phyloP scores from a whole-genome alignment of 202 grass and related monocot species.

The Panicum hallii region DNA sequence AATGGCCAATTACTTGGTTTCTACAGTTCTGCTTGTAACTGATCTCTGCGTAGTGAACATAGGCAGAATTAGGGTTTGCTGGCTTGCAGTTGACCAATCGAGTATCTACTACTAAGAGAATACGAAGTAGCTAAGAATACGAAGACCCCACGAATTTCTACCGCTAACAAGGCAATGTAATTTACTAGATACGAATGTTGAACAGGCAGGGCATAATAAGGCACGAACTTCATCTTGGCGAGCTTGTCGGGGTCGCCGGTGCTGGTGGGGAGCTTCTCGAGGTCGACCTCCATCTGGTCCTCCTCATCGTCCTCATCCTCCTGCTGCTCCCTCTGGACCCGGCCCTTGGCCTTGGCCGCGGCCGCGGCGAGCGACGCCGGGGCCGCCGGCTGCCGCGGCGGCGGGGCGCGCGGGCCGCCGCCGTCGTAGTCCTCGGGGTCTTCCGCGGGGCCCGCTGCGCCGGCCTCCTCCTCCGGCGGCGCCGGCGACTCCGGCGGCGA shows the following conservation, averaged over 20 bases:
- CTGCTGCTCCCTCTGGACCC: conserved; percentile 65
- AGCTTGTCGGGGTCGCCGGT: conserved; percentile 65
- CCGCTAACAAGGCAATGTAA: background rate
- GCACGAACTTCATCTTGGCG: conserved; percentile 73
- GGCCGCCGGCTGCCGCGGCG: conserved; percentile 32
- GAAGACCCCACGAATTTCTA: background rate
- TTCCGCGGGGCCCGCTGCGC: background rate
- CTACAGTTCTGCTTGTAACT: background rate
- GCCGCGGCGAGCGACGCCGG: conserved; percentile 33
- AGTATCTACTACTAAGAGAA: background rate
- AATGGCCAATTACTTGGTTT: background rate
- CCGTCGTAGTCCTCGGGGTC: conserved; percentile 48
- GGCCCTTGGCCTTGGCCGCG: conserved; percentile 38
- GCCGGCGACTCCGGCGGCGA: conserved; percentile 70
- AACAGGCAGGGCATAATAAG: background rate
- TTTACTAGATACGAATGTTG: background rate
- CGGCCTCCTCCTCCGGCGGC: conserved; percentile 50
- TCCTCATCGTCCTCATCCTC: conserved; percentile 93
- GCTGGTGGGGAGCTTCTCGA: conserved; percentile 77
- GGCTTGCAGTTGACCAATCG: background rate
- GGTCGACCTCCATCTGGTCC: conserved; percentile 96
- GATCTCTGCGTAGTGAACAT: background rate
- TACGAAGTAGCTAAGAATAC: background rate
- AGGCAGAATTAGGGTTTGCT: conserved; percentile 2
- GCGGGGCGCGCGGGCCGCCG: conserved; percentile 26